A percentile compares a stretch with the other conserved stretches of the same genome.
Conservation (phyloP, 2,329 filamentous ascomycete species). For the Aspergillus sojae region DNA sequence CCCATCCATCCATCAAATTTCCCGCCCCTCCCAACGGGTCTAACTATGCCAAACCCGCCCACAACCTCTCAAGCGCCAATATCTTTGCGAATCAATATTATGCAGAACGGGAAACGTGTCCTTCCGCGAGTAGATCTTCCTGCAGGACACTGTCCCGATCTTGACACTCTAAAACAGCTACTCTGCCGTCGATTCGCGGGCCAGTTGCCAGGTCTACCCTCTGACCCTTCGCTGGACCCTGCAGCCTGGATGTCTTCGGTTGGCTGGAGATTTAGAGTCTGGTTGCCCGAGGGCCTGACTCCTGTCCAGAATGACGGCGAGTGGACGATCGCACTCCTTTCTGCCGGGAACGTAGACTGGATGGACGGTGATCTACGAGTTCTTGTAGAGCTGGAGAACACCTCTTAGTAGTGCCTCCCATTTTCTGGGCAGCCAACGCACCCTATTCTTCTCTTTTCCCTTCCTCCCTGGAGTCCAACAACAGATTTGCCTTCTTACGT, state of each 20-base stretch:
- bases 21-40: constrained; percentile 16
- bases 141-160: constrained; percentile 37
- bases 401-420: not conserved
- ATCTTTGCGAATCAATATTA: constrained; percentile 41
- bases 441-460: constrained; percentile 2
- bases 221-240: constrained; percentile 23
- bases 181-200: constrained; percentile 35
- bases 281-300: constrained; percentile 46
- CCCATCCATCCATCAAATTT: constrained; percentile 19
- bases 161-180: constrained; percentile 34
- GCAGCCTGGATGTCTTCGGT: constrained; percentile 22
- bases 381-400: constrained; percentile 39
- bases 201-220: constrained; percentile 32
- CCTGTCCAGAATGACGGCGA: constrained; percentile 43
- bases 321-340: constrained; percentile 49
- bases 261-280: constrained; percentile 42
- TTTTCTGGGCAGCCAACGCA: not conserved
- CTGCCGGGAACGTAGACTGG: constrained; percentile 48
- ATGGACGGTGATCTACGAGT: constrained; percentile 50
- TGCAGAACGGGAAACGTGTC: constrained; percentile 44
- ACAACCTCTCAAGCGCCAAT: constrained; percentile 23
- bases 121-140: constrained; percentile 41
- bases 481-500: not conserved
- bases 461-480: not conserved
- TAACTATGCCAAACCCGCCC: constrained; percentile 11